Evolutionary conservation across 2,329 filamentous ascomycete genomes (phyloP).

Genomic region (Claviceps maximensis): DNA sequence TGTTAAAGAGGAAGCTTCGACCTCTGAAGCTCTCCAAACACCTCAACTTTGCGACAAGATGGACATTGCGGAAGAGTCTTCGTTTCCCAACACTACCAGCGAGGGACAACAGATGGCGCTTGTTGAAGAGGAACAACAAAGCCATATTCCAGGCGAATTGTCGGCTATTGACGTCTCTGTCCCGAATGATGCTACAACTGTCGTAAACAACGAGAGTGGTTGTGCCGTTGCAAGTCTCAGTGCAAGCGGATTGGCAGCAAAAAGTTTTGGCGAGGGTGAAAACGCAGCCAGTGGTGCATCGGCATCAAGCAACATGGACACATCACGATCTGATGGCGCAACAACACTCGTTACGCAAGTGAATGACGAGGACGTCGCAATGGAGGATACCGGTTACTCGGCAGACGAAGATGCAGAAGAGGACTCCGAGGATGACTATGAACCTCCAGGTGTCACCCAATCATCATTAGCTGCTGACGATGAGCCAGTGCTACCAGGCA

Average conservation of each 20-base stretch:
- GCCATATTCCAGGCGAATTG: not conserved
- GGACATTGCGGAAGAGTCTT: not conserved
- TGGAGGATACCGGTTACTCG: slow-evolving; percentile 11
- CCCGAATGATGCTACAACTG: not conserved
- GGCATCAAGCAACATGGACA: not conserved
- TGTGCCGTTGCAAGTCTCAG: not conserved
- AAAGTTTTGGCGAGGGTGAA: not conserved
- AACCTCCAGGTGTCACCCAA: slow-evolving; percentile 33
- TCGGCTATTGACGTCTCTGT: not conserved
- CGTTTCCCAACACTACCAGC: not conserved
- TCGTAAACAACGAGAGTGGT: not conserved
- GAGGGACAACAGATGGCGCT: not conserved
- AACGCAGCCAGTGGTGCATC: not conserved
- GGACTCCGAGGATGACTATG: slow-evolving; percentile 36
- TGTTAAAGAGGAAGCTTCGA: not conserved
- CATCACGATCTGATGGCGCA: not conserved
- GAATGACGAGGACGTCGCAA: slow-evolving; percentile 6
- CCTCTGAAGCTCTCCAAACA: not conserved
- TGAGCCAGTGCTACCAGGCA: slow-evolving; percentile 5
- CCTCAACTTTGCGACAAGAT: not conserved
- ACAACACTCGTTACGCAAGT: not conserved
- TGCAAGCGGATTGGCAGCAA: not conserved
- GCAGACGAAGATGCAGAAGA: slow-evolving; percentile 27
- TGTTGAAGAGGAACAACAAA: not conserved
- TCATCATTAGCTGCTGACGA: not conserved